Evolutionary conservation across 2,329 filamentous ascomycete genomes (phyloP).

Genomic region (Trichoderma citrinoviride): DNA sequence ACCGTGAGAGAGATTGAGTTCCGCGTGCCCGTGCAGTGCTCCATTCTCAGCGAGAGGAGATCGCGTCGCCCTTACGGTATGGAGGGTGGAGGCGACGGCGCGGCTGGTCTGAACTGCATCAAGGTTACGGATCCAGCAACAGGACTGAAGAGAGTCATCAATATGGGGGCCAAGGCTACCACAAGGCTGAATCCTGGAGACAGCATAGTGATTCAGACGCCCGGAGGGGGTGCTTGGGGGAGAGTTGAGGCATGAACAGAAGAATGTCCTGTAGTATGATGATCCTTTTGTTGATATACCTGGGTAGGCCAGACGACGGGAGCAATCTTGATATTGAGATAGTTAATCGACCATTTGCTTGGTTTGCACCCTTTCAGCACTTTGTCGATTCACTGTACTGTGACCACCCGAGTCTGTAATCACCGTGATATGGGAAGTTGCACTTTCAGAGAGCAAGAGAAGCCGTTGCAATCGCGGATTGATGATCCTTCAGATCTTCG

Average conservation of each 20-base stretch:
- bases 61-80: slow-evolving; percentile 73
- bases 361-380: too few species aligned
- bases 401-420: too few species aligned
- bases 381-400: too few species aligned
- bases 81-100: slow-evolving; percentile 66
- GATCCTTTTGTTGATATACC: too few species aligned
- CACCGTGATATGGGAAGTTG: background rate
- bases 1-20: slow-evolving; percentile 80
- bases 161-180: slow-evolving; percentile 59
- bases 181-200: slow-evolving; percentile 57
- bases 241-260: slow-evolving; percentile 3
- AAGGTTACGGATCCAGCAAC: slow-evolving; percentile 24
- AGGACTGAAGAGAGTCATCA: slow-evolving; percentile 43
- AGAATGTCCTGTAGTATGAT: too few species aligned
- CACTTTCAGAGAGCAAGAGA: background rate
- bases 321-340: too few species aligned
- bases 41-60: slow-evolving; percentile 73
- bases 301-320: background rate
- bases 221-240: slow-evolving; percentile 63
- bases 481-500: background rate
- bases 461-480: background rate
- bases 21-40: slow-evolving; percentile 71
- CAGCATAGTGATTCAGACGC: slow-evolving; percentile 59
- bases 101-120: slow-evolving; percentile 59
- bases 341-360: too few species aligned